A percentile compares a stretch with the other conserved stretches of the same genome.
Conservation (phyloP, 768 basidiomycete species). For the Lactifluus rugatus region DNA sequence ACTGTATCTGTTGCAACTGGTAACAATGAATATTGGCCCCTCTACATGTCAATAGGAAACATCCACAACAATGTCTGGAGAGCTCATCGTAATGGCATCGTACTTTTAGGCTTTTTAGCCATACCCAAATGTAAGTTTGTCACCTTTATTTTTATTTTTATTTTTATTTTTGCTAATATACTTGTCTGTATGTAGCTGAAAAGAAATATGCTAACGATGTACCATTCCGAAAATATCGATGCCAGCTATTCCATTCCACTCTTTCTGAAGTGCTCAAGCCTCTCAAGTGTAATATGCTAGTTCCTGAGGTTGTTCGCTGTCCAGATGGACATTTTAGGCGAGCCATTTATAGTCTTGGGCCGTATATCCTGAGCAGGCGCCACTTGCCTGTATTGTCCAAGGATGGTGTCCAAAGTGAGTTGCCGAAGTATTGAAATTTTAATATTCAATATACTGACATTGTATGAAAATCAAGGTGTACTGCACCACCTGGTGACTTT, state of each 20-base stretch:
- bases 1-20: slow-evolving; percentile 24
- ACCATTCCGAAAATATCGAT: slow-evolving; percentile 16
- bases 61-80: slow-evolving; percentile 19
- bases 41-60: too few relatives aligned
- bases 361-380: slow-evolving; percentile 26
- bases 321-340: too few relatives aligned
- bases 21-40: too few relatives aligned
- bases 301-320: not conserved
- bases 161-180: too few relatives aligned
- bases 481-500: not conserved
- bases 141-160: too few relatives aligned
- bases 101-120: slow-evolving; percentile 23
- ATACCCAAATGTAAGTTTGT: slow-evolving; percentile 25
- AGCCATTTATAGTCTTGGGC: too few relatives aligned
- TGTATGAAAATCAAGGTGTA: not conserved
- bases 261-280: too few relatives aligned
- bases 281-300: slow-evolving; percentile 17
- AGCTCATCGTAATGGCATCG: slow-evolving; percentile 22
- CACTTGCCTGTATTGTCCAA: slow-evolving; percentile 26
- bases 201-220: slow-evolving; percentile 11
- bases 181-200: not conserved
- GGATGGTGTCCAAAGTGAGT: too few relatives aligned
- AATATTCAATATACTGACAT: not conserved
- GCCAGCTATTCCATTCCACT: too few relatives aligned
- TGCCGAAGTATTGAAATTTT: too few relatives aligned